A percentile compares a stretch with the other conserved stretches of the same genome.
phyloP scores from a whole-genome alignment of 192 early-diverging fungal species.

The Paraglomus occultum region DNA sequence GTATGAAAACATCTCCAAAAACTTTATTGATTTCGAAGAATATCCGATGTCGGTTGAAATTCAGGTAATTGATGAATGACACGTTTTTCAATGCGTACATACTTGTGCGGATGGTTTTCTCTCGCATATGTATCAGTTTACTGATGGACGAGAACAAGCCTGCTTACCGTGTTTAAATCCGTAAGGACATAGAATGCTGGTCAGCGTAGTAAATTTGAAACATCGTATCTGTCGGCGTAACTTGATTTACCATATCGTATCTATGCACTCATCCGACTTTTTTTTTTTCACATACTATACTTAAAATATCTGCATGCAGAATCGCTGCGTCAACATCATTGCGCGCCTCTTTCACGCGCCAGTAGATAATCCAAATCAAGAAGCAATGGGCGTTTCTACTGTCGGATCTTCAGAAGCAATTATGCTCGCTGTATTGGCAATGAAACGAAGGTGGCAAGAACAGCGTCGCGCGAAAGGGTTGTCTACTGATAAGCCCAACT shows the following conservation, averaged over 20 bases:
- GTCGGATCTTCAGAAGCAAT: slow-evolving; percentile 80
- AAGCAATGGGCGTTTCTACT: slow-evolving; percentile 67
- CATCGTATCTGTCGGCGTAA: not conserved
- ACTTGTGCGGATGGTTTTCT: too few relatives aligned
- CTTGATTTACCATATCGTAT: not conserved
- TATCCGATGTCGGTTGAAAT: slow-evolving; percentile 45
- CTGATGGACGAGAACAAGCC: not conserved
- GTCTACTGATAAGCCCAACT: slow-evolving; percentile 67
- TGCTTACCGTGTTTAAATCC: too few relatives aligned
- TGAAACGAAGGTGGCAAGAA: slow-evolving; percentile 77
- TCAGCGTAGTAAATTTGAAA: not conserved
- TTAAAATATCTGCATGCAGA: slow-evolving; percentile 27
- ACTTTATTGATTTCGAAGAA: slow-evolving; percentile 58
- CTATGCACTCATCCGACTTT: not conserved
- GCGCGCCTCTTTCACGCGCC: slow-evolving; percentile 41
- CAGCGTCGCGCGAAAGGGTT: slow-evolving; percentile 59
- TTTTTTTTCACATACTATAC: not conserved
- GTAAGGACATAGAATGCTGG: too few relatives aligned
- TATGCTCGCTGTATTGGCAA: slow-evolving; percentile 70
- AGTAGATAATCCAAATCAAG: slow-evolving; percentile 34
- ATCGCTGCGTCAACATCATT: slow-evolving; percentile 46
- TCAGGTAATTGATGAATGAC: slow-evolving; percentile 32
- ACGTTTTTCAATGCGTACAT: not conserved
- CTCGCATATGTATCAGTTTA: not conserved
- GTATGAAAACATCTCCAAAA: slow-evolving; percentile 71